Evolutionary conservation across 108 stramenopile genomes (phyloP).

Genomic region (Nannochloropsis oceanica): DNA sequence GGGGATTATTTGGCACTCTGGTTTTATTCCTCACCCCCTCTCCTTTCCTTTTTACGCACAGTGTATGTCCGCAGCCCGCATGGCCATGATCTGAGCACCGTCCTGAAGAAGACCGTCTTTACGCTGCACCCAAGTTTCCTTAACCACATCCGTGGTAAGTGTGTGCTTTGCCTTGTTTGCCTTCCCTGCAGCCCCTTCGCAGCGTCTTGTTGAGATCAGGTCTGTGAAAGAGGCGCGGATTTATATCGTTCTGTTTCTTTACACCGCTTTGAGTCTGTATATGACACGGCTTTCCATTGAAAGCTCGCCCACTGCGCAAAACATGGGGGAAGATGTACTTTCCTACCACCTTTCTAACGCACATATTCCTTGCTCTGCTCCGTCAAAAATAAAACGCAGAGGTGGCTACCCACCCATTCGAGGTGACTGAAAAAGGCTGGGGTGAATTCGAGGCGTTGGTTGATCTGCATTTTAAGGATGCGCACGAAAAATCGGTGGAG

Average conservation of each 20-base stretch:
- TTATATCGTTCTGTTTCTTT: background rate
- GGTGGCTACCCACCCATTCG: conserved; percentile 25
- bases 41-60: background rate
- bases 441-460: conserved; percentile 95
- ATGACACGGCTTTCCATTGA: background rate
- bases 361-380: too few relatives aligned
- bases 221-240: background rate
- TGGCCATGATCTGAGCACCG: conserved; percentile 54
- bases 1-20: background rate
- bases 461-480: conserved; percentile 68
- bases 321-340: too few relatives aligned
- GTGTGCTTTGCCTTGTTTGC: background rate
- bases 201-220: too few relatives aligned
- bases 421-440: conserved; percentile 86
- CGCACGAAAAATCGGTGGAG: conserved; percentile 43
- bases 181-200: too few relatives aligned
- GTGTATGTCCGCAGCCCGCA: conserved; percentile 61
- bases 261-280: background rate
- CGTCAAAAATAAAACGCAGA: background rate
- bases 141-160: conserved; percentile 31
- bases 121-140: conserved; percentile 85
- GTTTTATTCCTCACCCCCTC: background rate
- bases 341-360: too few relatives aligned
- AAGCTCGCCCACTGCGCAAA: background rate
- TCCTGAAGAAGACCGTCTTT: conserved; percentile 80